Evolutionary conservation across 257 asterid genomes (phyloP).

Genomic region (Plantago major): DNA sequence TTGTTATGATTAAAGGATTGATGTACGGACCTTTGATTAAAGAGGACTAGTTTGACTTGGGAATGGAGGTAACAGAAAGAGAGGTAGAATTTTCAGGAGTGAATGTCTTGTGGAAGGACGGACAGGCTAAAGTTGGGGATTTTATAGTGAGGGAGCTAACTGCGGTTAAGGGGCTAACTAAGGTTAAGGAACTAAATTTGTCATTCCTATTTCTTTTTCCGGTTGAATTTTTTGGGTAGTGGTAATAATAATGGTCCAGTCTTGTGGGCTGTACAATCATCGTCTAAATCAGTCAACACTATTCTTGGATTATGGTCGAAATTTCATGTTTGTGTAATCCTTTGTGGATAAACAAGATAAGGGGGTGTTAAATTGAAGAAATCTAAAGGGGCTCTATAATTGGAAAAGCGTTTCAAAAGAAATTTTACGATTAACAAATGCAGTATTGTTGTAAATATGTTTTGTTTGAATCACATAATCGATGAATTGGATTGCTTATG

Average conservation of each 20-base stretch:
- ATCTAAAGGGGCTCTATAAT: too few species aligned
- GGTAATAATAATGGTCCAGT: too few species aligned
- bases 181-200: constrained; percentile 3
- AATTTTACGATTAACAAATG: too few species aligned
- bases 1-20: background rate
- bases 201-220: too few species aligned
- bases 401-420: too few species aligned
- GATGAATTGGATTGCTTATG: too few species aligned
- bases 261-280: background rate
- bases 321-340: background rate
- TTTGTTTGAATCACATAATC: too few species aligned
- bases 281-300: background rate
- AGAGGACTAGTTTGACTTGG: background rate
- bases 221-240: too few species aligned
- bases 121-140: constrained; percentile 6
- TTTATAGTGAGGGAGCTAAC: constrained; percentile 2
- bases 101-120: background rate
- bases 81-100: background rate
- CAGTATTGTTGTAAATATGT: too few species aligned
- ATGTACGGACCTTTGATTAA: constrained; percentile 1
- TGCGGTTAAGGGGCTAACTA: background rate
- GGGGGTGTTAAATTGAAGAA: too few species aligned
- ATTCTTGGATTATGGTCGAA: background rate
- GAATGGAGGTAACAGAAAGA: background rate
- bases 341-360: background rate